Conservation (phyloP, 768 basidiomycete species). For the Pleurotus tuber-regium region DNA sequence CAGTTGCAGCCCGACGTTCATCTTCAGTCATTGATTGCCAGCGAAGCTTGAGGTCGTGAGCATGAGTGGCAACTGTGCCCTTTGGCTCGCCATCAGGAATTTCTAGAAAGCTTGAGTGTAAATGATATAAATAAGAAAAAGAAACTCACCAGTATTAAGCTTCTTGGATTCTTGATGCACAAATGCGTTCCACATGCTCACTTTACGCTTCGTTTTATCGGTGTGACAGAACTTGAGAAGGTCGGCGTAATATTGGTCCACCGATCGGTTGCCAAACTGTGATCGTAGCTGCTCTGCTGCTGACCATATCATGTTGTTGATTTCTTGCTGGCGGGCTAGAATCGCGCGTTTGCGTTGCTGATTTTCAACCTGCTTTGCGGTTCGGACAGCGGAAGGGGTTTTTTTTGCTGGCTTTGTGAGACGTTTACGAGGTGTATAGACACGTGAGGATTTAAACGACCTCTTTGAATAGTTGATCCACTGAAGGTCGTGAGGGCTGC, state of each 20-base stretch:
- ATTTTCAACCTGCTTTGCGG: neutral
- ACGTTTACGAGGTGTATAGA: neutral
- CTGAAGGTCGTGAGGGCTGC: neutral
- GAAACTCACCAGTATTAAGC: slow-evolving; percentile 5
- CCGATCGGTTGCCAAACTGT: neutral
- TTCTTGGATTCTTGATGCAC: neutral
- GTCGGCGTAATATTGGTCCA: neutral
- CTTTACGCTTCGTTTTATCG: neutral
- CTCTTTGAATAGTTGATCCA: neutral
- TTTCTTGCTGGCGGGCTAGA: neutral
- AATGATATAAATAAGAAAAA: neutral
- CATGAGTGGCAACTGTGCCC: neutral
- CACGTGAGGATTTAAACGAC: neutral
- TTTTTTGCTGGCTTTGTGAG: neutral
- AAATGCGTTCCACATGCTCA: slow-evolving; percentile 6
- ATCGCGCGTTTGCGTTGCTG: neutral
- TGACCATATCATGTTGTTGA: neutral
- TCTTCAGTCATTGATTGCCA: slow-evolving; percentile 10
- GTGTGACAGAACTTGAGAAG: neutral
- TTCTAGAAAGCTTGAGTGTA: neutral
- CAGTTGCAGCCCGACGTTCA: slow-evolving; percentile 3
- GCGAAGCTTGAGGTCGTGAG: neutral
- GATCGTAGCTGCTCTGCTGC: neutral
- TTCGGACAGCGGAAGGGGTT: neutral
- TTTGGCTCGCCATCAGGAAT: slow-evolving; percentile 1